Conservation (phyloP, 2,329 filamentous ascomycete genomes). For the Passalora sequoiae region DNA sequence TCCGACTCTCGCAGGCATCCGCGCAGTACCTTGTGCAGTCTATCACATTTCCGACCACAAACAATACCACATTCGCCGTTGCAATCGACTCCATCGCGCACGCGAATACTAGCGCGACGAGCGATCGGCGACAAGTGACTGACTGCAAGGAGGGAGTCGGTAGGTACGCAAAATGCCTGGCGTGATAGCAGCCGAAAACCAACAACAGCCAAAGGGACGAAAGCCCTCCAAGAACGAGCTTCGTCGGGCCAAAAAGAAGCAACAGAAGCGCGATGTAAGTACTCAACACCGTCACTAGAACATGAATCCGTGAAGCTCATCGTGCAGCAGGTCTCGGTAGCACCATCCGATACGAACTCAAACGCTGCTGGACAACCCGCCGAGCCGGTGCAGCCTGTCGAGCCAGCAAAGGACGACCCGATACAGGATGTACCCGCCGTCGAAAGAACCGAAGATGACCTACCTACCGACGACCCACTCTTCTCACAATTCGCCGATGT, state of each 20-base stretch:
- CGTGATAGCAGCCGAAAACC: constrained; percentile 28
- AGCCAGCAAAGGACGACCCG: constrained; percentile 25
- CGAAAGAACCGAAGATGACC: constrained; percentile 22
- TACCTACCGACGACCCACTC: constrained; percentile 56
- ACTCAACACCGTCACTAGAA: too few relatives aligned
- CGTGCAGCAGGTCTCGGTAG: constrained; percentile 8
- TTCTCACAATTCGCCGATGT: constrained; percentile 80
- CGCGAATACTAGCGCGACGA: not conserved
- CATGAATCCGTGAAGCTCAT: too few relatives aligned
- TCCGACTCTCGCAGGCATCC: too few relatives aligned
- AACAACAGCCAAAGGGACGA: constrained; percentile 32
- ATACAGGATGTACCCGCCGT: constrained; percentile 25
- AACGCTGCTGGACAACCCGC: constrained; percentile 24
- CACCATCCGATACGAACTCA: constrained; percentile 30
- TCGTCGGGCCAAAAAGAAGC: constrained; percentile 90
- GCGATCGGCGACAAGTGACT: not conserved
- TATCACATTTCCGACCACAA: too few relatives aligned
- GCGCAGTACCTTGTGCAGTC: too few relatives aligned
- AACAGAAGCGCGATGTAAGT: constrained; percentile 61
- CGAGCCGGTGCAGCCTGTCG: constrained; percentile 25
- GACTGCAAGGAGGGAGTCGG: constrained; percentile 2
- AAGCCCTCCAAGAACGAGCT: constrained; percentile 94
- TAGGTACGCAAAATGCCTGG: constrained; percentile 33
- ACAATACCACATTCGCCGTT: too few relatives aligned
- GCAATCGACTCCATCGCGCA: not conserved